Base-by-base conservation (phyloP, 371 early-diverging fungal genomes). In the Mucor lusitanicus region DNA sequence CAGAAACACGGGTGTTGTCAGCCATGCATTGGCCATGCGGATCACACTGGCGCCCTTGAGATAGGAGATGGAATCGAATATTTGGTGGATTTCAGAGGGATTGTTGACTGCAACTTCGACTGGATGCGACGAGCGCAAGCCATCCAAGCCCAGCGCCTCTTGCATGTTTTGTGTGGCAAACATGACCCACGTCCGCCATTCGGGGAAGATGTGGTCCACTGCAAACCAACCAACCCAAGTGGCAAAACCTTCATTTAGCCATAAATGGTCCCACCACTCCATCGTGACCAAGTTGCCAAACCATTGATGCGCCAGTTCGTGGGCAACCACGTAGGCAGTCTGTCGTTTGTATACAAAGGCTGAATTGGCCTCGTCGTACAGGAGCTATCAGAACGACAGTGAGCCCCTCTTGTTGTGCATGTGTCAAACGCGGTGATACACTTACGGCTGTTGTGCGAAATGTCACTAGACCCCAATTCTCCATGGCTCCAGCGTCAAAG, bases 231-330 rank as follows among this genome's bases (percentile, higher is more conserved):
- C 96, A 15, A 95, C 92, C 86, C 94, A 96, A 0, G 97, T 97
- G 13, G 97, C 99, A 82, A 97, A 99, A 19, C 98, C 98, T 81
- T 99, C 99, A 81, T 97, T 97, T 40, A 99, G 87, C 96, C 97
- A 98, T 39, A 98, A 85, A 67, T 96, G 93, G 64, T 86, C 84
- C 98, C 97, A 97, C 95, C 94, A 94, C 67, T 82, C 77, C 74
- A 74, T 68, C 1, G 71, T 74, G 1, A 73, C 97, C 57, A 97
- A 78, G 79, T 99, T 97, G 25, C 99, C 99, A 79, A 99, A 97
- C 94, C 97, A 96, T 87, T 96, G 96, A 79, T 97, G 97, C 5
- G 96, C 97, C 21, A 97, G 83, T 85, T 99, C 99, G 77, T 98
- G 99, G 56, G 91, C 89, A 4, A 97, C 94, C 30, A 91, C 91